These are phyloP conservation scores for Cymbomonas tetramitiformis DNA, from an alignment of 139 green algal species.

Conservation along the genomic window DNA sequence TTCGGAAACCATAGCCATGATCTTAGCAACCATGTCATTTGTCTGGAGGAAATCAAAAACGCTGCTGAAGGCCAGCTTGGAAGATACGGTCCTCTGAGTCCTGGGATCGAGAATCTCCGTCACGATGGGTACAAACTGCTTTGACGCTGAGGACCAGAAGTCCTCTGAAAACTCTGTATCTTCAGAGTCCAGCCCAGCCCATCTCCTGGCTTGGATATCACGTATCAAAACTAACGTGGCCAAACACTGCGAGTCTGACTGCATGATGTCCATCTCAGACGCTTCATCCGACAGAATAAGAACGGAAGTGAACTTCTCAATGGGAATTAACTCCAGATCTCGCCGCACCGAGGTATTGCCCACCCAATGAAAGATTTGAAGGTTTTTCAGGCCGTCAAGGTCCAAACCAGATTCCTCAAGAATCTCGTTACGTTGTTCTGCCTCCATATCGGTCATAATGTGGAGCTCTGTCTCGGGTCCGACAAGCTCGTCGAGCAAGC, in stretches of 20 bases:
- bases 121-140: background rate
- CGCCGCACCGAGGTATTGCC: constrained; percentile 32
- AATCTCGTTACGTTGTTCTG: constrained; percentile 21
- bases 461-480: constrained; percentile 29
- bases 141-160: too few species aligned
- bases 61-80: background rate
- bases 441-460: constrained; percentile 36
- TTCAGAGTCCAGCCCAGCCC: too few species aligned
- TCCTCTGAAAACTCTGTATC: too few species aligned
- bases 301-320: constrained; percentile 35
- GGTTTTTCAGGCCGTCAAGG: constrained; percentile 24
- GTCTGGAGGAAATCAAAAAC: background rate
- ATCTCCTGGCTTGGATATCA: constrained; percentile 34
- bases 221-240: constrained; percentile 41
- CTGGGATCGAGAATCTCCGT: background rate
- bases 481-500: constrained; percentile 40
- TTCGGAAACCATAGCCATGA: too few species aligned
- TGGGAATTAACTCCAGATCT: constrained; percentile 30
- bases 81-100: background rate
- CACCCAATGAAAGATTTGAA: constrained; percentile 31
- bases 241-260: constrained; percentile 31
- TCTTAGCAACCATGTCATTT: too few species aligned
- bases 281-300: constrained; percentile 40
- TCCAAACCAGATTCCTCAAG: constrained; percentile 24
- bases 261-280: constrained; percentile 21